Evolutionary conservation across 768 basidiomycete genomes (phyloP).

Genomic region (Daedaleopsis nitida): DNA sequence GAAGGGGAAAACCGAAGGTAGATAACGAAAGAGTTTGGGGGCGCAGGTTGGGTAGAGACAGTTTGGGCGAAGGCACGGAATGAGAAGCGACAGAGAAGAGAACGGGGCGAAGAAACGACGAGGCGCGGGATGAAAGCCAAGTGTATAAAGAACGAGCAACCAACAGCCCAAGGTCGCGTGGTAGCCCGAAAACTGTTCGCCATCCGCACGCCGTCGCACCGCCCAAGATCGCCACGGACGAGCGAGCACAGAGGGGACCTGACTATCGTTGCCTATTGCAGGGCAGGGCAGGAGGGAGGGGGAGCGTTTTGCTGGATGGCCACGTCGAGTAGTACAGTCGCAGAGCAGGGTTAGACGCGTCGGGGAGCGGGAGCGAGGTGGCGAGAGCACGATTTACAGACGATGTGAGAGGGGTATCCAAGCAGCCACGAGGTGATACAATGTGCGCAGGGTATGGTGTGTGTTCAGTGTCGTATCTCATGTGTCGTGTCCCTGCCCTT

Average conservation of each 20-base stretch:
- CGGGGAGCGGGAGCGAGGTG: slow-evolving; percentile 4
- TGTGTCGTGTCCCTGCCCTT: slow-evolving; percentile 4
- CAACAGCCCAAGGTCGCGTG: slow-evolving; percentile 58
- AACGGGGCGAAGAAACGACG: no score
- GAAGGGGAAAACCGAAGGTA: slow-evolving; percentile 4
- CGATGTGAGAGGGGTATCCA: slow-evolving; percentile 24
- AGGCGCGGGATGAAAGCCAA: slow-evolving; percentile 34
- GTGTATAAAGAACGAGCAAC: slow-evolving; percentile 60
- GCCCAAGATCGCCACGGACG: not conserved
- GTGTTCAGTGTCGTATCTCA: slow-evolving; percentile 9
- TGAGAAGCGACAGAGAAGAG: no score
- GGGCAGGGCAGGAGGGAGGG: no score
- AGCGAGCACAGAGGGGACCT: not conserved
- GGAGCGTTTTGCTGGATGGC: not conserved
- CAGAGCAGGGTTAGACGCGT: slow-evolving; percentile 8
- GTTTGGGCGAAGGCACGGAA: not conserved
- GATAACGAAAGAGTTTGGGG: not conserved
- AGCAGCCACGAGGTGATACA: slow-evolving; percentile 21
- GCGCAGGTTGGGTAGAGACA: not conserved
- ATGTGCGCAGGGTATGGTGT: slow-evolving; percentile 14
- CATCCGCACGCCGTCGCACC: slow-evolving; percentile 2
- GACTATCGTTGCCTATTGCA: not conserved
- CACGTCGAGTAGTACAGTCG: slow-evolving; percentile 15
- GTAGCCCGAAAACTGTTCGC: slow-evolving; percentile 5
- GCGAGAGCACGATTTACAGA: slow-evolving; percentile 24